Evolutionary conservation across 345 rosid genomes (phyloP), one percentile per base, ranked within the genome.

Genomic region (Populus simonii): DNA sequence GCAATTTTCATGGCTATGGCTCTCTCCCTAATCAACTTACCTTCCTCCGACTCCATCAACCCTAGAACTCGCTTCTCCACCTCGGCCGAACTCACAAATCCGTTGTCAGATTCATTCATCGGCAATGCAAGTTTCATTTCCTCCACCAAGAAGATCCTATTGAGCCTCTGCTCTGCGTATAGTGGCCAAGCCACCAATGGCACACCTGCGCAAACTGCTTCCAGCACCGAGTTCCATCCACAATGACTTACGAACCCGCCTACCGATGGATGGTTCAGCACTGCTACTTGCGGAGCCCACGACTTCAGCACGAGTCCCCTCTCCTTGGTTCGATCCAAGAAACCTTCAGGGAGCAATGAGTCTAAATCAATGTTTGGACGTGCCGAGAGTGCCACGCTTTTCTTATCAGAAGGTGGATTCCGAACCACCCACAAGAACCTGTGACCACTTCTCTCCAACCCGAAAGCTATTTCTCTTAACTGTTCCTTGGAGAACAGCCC

Each of bases 221-320:
- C 96, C 1, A 92, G 87, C 49, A 84, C 79, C 0, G 93, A 89
- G 76, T 90, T 92, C 93, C 92, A 92, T 9, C 96, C 92, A 43
- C 92, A 85, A 74, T 90, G 93, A 65, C 87, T 90, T 36, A 90
- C 91, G 47, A 92, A 92, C 29, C 92, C 92, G 2, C 91, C 90
- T 0, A 87, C 76, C 0, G 92, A 79, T 12, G 69, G 76, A 38
- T 88, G 92, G 45, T 71, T 87, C 80, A 88, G 70, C 36, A 90
- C 85, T 20, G 78, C 86, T 68, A 88, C 85, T 72, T 92, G 93
- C 1, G 91, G 92, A 0, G 89, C 91, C 92, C 93, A 90, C 3
- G 83, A 81, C 76, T 86, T 84, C 68, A 89, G 81, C 41, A 87
- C 87, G 67, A 84, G 65, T 5, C 96, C 93, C 77, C 74, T 83